Conservation (phyloP, 2,329 filamentous ascomycete genomes). For the Penicillium oxalicum region DNA sequence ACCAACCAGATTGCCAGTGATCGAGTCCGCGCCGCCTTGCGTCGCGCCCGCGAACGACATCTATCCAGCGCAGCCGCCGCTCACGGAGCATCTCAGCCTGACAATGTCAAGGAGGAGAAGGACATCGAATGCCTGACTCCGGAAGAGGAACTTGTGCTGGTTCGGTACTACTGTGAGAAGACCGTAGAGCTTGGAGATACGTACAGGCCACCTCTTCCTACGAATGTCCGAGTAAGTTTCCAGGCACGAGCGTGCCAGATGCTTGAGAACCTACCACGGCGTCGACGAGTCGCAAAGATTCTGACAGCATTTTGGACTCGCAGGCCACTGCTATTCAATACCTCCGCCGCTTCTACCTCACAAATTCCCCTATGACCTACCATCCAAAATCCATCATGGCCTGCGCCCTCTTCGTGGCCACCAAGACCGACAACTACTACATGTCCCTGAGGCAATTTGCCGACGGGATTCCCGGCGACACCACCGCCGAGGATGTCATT, state of each 20-base stretch:
- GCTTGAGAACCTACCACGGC: background rate
- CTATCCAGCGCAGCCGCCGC: constrained; percentile 29
- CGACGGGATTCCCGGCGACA: constrained; percentile 62
- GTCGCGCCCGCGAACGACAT: constrained; percentile 38
- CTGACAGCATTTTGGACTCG: background rate
- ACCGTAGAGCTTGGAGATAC: constrained; percentile 54
- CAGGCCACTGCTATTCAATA: constrained; percentile 80
- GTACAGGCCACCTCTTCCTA: constrained; percentile 52
- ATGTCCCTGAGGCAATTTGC: constrained; percentile 62
- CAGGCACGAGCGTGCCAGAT: constrained; percentile 1
- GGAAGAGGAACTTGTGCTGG: constrained; percentile 73
- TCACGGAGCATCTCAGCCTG: constrained; percentile 25
- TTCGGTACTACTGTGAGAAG: constrained; percentile 69
- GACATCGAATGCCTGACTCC: constrained; percentile 73
- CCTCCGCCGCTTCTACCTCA: constrained; percentile 89
- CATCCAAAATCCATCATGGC: constrained; percentile 83
- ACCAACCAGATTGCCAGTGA: constrained; percentile 76
- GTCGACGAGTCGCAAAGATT: background rate
- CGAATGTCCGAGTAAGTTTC: constrained; percentile 51
- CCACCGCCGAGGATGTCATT: constrained; percentile 73
- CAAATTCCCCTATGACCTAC: constrained; percentile 94
- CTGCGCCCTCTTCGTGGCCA: constrained; percentile 85
- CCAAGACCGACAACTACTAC: constrained; percentile 84
- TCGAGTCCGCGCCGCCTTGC: constrained; percentile 55
- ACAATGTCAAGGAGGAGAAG: constrained; percentile 31